Percentiles rank a stretch among this genome's conserved stretches.
These are phyloP conservation scores for Liquidambar formosana DNA, from an alignment of 164 flowering plant species.

Conservation along the genomic window DNA sequence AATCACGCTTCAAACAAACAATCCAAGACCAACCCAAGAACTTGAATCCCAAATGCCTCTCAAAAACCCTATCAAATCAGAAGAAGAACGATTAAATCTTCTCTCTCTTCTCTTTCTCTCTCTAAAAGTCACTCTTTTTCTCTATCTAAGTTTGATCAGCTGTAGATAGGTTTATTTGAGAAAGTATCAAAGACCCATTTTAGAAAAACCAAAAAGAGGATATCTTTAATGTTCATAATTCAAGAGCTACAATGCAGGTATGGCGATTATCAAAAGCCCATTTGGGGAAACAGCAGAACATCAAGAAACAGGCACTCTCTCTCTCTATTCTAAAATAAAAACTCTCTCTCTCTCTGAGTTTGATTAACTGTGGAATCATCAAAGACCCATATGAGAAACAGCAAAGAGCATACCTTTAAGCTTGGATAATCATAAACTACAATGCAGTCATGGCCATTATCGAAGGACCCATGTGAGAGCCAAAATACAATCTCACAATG, in stretches of 20 bases:
- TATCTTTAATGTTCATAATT: no score
- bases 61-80: no score
- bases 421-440: no score
- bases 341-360: neutral
- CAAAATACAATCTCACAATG: no score
- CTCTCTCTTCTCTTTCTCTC: neutral
- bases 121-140: neutral
- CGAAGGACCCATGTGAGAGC: no score
- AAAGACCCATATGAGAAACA: neutral
- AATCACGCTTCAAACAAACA: conserved; percentile 5
- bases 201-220: neutral
- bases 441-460: neutral
- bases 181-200: neutral
- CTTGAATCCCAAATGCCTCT: neutral
- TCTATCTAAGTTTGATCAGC: neutral
- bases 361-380: neutral
- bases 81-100: no score
- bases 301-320: no score
- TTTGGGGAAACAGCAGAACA: no score
- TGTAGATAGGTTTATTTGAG: no score
- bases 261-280: no score
- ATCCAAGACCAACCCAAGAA: neutral
- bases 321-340: neutral
- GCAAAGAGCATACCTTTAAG: neutral
- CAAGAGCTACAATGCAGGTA: no score